A percentile compares a stretch with the other conserved stretches of the same genome.
phyloP scores from a whole-genome alignment of 352 stramenopile species.

The Pythium sp. region DNA sequence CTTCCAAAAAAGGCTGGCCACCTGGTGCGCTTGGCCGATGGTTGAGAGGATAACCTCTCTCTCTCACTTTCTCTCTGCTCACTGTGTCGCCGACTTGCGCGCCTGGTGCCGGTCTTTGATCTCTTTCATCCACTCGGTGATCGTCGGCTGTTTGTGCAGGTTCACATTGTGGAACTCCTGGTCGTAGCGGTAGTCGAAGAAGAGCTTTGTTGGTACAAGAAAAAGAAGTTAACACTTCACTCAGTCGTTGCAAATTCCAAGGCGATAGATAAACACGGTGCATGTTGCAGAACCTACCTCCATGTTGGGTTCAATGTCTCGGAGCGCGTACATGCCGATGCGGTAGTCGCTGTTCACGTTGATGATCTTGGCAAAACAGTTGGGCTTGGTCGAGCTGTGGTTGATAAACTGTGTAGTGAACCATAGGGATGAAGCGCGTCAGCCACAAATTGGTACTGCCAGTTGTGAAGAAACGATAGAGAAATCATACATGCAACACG shows the following conservation, averaged over 20 bases:
- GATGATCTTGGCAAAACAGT: slow-evolving; percentile 89
- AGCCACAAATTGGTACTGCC: neutral
- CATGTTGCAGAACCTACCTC: slow-evolving; percentile 44
- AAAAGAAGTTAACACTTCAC: neutral
- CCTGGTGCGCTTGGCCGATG: no score
- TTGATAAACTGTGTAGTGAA: slow-evolving; percentile 76
- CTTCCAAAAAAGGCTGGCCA: no score
- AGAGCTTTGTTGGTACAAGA: slow-evolving; percentile 46
- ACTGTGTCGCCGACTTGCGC: slow-evolving; percentile 5
- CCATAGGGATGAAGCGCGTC: neutral
- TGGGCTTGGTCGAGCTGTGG: slow-evolving; percentile 75
- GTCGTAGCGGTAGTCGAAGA: slow-evolving; percentile 84
- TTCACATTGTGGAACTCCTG: slow-evolving; percentile 63
- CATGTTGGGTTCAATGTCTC: slow-evolving; percentile 85
- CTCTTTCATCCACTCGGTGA: slow-evolving; percentile 71
- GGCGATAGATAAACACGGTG: neutral
- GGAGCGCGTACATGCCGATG: slow-evolving; percentile 91
- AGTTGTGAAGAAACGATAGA: neutral
- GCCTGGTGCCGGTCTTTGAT: slow-evolving; percentile 2
- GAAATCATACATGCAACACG: slow-evolving; percentile 8
- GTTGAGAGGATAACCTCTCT: no score
- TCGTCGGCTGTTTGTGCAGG: slow-evolving; percentile 56
- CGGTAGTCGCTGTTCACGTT: slow-evolving; percentile 91
- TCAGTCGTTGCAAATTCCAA: neutral
- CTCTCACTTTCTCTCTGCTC: neutral